Base-by-base conservation (phyloP, 495 filamentous ascomycete species). In the Penicillium chermesinum region DNA sequence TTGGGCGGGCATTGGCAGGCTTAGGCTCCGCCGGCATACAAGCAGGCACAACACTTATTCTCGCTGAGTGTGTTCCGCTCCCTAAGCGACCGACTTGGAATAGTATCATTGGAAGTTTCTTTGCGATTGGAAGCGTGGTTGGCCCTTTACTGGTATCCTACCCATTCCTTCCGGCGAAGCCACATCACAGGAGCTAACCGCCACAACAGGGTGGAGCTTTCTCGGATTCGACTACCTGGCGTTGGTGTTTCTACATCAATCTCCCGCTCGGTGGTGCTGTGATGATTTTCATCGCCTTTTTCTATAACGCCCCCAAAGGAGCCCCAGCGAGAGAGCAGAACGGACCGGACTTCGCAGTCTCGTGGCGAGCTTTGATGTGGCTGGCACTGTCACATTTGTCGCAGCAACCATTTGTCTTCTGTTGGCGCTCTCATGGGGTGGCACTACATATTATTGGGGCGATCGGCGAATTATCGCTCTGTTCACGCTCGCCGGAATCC, bases 1-100 rank as follows among this genome's bases (percentile, higher is more conserved):
- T 88, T 50, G 88, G 88, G 7, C 79, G 88, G 18, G 86, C 86
- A 19, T 70, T 91, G 38, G 83, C 86, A 21, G 88, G 88, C 10
- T 46, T 89, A 34, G 88, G 86, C 2, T 87, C 83, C 41, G 81
- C 89, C 30, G 49, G 49, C 47, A 51, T 78, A 22, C 72, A 74
- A 35, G 67, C 67, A 0, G 76, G 76, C 6, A 58, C 62, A 5
- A 70, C 76, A 50, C 48, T 79, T 27, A 72, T 80, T 53, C 73
- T 80, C 56, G 72, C 76, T 41, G 65, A 66, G 20, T 66, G 78
- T 42, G 65, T 80, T 0, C 74, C 78, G 0, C 64, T 82, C 15
- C 61, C 70, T 45, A 69, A 69, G 20, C 57, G 79, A 17, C 73
- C 78, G 0, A 61, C 74, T 12, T 74, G 73, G 34, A 69, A 1